Percentiles rank a stretch among this genome's conserved stretches.
Conservation (phyloP, 495 filamentous ascomycete species). For the Elaphomyces granulatus region DNA sequence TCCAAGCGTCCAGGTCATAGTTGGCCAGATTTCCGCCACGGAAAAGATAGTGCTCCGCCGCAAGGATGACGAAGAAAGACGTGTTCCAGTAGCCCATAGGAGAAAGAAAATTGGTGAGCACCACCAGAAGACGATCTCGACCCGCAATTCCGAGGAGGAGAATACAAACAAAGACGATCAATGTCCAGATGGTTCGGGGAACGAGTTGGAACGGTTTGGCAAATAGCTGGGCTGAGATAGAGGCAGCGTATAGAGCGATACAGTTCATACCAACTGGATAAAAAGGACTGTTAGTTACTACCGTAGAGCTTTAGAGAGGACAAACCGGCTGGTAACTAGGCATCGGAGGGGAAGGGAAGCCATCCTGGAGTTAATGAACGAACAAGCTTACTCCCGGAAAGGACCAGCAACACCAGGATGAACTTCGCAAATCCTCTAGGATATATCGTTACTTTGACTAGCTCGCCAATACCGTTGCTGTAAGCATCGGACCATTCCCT, state of each 20-base stretch:
- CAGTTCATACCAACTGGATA: conserved; percentile 22
- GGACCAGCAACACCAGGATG: conserved; percentile 38
- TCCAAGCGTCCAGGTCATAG: conserved; percentile 27
- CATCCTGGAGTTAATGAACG: background rate
- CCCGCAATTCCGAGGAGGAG: conserved; percentile 28
- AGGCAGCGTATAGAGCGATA: conserved; percentile 29
- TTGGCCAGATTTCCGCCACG: conserved; percentile 31
- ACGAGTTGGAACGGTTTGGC: conserved; percentile 25
- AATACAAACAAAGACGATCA: conserved; percentile 26
- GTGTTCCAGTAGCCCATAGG: conserved; percentile 48
- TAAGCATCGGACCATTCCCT: conserved; percentile 34
- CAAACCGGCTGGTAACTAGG: too few species aligned
- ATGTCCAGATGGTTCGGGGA: conserved; percentile 29
- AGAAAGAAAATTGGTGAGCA: conserved; percentile 40
- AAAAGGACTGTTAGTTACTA: background rate
- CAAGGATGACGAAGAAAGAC: conserved; percentile 41
- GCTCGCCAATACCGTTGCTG: conserved; percentile 40
- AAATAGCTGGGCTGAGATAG: conserved; percentile 29
- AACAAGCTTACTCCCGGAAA: conserved; percentile 26
- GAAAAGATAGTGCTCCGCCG: conserved; percentile 47
- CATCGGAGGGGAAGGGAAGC: too few species aligned
- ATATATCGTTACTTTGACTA: conserved; percentile 39
- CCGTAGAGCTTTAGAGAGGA: background rate
- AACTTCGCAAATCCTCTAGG: conserved; percentile 46
- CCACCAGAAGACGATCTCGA: conserved; percentile 22